These are phyloP conservation scores for Tylopilus vinaceipallidus DNA, from an alignment of 768 basidiomycete species.

Conservation along the genomic window DNA sequence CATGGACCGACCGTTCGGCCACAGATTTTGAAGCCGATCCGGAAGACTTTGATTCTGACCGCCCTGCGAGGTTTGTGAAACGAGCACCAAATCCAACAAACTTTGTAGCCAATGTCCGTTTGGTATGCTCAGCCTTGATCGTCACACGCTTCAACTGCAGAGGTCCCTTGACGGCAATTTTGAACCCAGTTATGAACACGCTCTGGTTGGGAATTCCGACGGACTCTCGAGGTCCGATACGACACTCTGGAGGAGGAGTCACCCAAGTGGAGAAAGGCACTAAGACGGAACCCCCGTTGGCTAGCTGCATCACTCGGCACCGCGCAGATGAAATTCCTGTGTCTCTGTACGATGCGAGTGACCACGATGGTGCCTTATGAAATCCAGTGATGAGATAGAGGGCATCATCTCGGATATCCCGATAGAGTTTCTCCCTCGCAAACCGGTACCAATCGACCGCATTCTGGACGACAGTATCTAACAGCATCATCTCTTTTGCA, in stretches of 20 bases:
- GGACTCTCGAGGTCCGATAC: not conserved
- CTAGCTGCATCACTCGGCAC: not conserved
- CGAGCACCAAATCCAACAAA: not conserved
- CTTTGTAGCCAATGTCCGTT: not conserved
- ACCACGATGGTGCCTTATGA: constrained; percentile 17
- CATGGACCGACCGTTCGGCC: not conserved
- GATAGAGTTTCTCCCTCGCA: constrained; percentile 3
- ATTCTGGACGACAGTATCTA: constrained; percentile 16
- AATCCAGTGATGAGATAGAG: constrained; percentile 23
- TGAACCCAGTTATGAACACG: constrained; percentile 14
- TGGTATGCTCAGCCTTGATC: not conserved
- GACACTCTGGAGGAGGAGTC: not conserved
- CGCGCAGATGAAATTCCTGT: not conserved
- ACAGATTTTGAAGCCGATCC: not conserved
- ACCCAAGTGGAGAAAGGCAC: not conserved
- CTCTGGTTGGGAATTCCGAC: constrained; percentile 2
- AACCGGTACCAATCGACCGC: constrained; percentile 24
- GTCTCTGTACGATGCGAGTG: constrained; percentile 17
- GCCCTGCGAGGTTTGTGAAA: not conserved
- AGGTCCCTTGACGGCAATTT: not conserved
- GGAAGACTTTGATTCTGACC: not conserved
- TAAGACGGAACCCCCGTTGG: not conserved
- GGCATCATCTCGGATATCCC: constrained; percentile 11
- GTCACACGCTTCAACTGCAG: not conserved
- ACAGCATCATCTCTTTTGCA: constrained; percentile 12